A percentile compares a stretch with the other conserved stretches of the same genome.
phyloP scores from a whole-genome alignment of 192 early-diverging fungal genomes.

The Coemansia reversa region DNA sequence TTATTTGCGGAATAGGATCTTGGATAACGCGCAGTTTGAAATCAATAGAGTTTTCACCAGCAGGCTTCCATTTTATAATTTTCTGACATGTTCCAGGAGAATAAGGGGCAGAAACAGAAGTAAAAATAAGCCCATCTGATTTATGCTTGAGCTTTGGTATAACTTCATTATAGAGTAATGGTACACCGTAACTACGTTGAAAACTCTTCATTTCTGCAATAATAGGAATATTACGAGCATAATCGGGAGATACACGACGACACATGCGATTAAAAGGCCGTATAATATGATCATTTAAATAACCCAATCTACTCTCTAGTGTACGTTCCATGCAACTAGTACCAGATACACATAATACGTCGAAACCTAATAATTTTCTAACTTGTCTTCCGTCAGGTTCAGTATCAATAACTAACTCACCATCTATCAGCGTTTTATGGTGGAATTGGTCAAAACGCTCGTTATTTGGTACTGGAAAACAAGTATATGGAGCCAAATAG shows the following conservation, averaged over 20 bases:
- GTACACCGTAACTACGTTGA: slow-evolving; percentile 64
- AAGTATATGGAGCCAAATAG: slow-evolving; percentile 58
- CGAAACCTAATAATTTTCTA: slow-evolving; percentile 63
- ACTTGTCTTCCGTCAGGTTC: slow-evolving; percentile 59
- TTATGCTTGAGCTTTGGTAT: slow-evolving; percentile 66
- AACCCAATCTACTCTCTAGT: slow-evolving; percentile 69
- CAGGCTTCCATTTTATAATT: slow-evolving; percentile 87
- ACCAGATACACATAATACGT: slow-evolving; percentile 65
- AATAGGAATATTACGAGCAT: slow-evolving; percentile 3
- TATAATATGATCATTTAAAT: slow-evolving; percentile 64
- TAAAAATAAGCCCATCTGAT: slow-evolving; percentile 77
- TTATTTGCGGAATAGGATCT: slow-evolving; percentile 43
- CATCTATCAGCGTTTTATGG: slow-evolving; percentile 80
- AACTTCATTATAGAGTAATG: slow-evolving; percentile 56
- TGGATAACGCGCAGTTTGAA: slow-evolving; percentile 56
- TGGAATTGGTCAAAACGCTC: slow-evolving; percentile 51
- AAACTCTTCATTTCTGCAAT: slow-evolving; percentile 65
- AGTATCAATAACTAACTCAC: slow-evolving; percentile 82
- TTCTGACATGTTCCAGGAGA: slow-evolving; percentile 60
- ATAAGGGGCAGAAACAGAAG: slow-evolving; percentile 63
- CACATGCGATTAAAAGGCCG: slow-evolving; percentile 53
- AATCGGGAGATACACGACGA: not conserved
- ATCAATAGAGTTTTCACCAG: slow-evolving; percentile 78
- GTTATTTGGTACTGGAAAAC: slow-evolving; percentile 63
- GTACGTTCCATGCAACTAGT: slow-evolving; percentile 58